Evolutionary conservation across 768 basidiomycete genomes (phyloP).

Genomic region (Amanita exitialis): DNA sequence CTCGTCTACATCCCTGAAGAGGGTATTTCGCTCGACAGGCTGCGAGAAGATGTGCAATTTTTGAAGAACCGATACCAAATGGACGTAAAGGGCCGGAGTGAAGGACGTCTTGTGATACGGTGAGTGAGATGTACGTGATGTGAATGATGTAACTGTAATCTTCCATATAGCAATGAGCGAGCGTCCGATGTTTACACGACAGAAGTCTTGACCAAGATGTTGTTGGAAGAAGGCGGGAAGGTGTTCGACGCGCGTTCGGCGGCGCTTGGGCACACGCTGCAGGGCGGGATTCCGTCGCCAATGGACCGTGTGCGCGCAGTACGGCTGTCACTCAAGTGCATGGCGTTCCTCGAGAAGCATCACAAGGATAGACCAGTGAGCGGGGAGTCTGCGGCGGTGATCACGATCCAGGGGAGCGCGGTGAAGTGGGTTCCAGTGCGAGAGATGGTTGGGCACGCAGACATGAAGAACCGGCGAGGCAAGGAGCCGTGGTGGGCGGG

Average conservation of each 20-base stretch:
- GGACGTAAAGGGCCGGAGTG: slow-evolving; percentile 81
- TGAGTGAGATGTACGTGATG: slow-evolving; percentile 24
- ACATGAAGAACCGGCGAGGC: slow-evolving; percentile 84
- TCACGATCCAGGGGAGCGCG: slow-evolving; percentile 79
- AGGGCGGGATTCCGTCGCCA: slow-evolving; percentile 93
- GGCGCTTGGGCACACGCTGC: slow-evolving; percentile 94
- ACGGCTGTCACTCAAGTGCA: slow-evolving; percentile 83
- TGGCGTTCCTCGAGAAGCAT: slow-evolving; percentile 87
- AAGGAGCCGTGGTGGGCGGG: slow-evolving; percentile 71
- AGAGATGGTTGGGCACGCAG: slow-evolving; percentile 79
- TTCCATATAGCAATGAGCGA: slow-evolving; percentile 59
- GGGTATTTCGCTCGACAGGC: slow-evolving; percentile 75
- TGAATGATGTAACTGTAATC: not conserved
- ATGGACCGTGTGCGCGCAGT: slow-evolving; percentile 88
- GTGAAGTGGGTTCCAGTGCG: slow-evolving; percentile 78
- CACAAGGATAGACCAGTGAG: slow-evolving; percentile 52
- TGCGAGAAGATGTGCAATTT: slow-evolving; percentile 81
- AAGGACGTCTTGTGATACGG: slow-evolving; percentile 91
- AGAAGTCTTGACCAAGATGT: slow-evolving; percentile 84
- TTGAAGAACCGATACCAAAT: slow-evolving; percentile 77
- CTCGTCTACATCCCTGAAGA: slow-evolving; percentile 91
- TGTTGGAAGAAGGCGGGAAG: slow-evolving; percentile 87
- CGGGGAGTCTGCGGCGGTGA: slow-evolving; percentile 72
- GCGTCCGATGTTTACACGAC: slow-evolving; percentile 88
- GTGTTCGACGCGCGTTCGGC: slow-evolving; percentile 94